Evolutionary conservation across 805 yeast genomes (phyloP).

Genomic region (Starmera caribaea): DNA sequence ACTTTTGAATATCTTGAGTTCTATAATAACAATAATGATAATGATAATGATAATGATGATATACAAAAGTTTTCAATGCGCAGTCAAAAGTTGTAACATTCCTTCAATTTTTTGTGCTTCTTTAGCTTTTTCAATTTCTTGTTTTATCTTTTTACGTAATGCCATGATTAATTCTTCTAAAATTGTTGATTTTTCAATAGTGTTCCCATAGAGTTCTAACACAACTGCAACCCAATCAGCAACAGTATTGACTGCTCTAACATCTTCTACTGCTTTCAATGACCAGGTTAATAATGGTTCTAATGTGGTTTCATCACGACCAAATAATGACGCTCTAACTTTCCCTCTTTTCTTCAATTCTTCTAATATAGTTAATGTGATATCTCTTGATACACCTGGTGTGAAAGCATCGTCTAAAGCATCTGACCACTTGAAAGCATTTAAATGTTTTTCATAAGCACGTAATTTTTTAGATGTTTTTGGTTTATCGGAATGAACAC

Average conservation of each 20-base stretch:
- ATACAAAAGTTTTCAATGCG: slow-evolving; percentile 16
- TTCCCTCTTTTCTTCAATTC: slow-evolving; percentile 88
- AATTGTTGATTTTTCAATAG: slow-evolving; percentile 65
- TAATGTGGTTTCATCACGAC: slow-evolving; percentile 76
- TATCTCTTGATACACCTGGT: slow-evolving; percentile 70
- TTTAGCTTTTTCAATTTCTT: slow-evolving; percentile 68
- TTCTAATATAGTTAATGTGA: slow-evolving; percentile 71
- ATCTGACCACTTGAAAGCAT: slow-evolving; percentile 86
- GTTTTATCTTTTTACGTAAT: slow-evolving; percentile 49
- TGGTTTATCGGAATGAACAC: slow-evolving; percentile 49
- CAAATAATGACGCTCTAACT: slow-evolving; percentile 66
- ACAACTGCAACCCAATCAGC: slow-evolving; percentile 73
- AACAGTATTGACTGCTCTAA: slow-evolving; percentile 46
- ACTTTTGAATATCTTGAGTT: not conserved
- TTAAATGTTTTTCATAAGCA: slow-evolving; percentile 74
- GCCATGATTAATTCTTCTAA: slow-evolving; percentile 62
- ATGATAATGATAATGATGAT: not conserved
- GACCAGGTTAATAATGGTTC: slow-evolving; percentile 88
- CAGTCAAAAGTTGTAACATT: slow-evolving; percentile 79
- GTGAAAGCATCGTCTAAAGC: slow-evolving; percentile 83
- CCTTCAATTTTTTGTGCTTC: slow-evolving; percentile 90
- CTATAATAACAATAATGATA: not conserved
- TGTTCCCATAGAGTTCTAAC: slow-evolving; percentile 63
- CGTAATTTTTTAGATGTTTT: slow-evolving; percentile 53
- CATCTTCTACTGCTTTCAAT: slow-evolving; percentile 64